Base-by-base conservation (phyloP, 768 basidiomycete species). In the Cystofilobasidium bisporidii region DNA sequence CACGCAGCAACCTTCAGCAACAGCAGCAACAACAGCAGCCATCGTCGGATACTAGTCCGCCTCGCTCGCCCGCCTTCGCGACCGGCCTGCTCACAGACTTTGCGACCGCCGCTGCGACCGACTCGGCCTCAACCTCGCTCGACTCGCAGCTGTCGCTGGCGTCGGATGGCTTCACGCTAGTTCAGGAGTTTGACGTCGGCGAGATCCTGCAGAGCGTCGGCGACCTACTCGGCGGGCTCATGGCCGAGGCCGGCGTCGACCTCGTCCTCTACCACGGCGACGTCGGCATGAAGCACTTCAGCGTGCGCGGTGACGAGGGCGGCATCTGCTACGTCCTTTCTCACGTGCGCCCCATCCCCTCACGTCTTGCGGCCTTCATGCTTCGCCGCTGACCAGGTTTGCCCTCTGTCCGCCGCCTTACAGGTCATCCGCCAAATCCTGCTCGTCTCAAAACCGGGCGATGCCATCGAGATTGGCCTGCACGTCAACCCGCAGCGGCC, bases 261-360 rank as follows among this genome's bases (percentile, higher is more conserved):
- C 79, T 97, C 71, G 90, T 94, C 22, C 79, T 96, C 17, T 93
- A 87, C 75, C 91, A 97, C 72, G 88, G 86, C 24, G 91, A 94
- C 75, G 85, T 87, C 26, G 87, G 86, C 26, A 81, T 96, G 81
- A 88, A 88, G 79, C 89, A 92, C 71, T 82, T 91, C 60, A 85
- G 84, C 65, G 91, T 94, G 18, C 83, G 80, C 72, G 91, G 89
- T 24, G 88, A 91, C 72, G 92, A 91, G 73, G 86, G 85, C 73
- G 91, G 86, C 12, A 79, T 94, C 69, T 84, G 84, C 45, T 93
- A 87, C 79, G 83, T 85, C 2, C 76, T 96, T 65, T 85, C 85
- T 45, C 87, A 92, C 81, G 93, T 94, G 79, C 80, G 90, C 81
- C 61, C 3, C 8, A 15, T 15, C 14, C 17, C 43, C 41, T 40